Base-by-base conservation (phyloP, 2,329 filamentous ascomycete genomes). In the Claviceps pusilla region DNA sequence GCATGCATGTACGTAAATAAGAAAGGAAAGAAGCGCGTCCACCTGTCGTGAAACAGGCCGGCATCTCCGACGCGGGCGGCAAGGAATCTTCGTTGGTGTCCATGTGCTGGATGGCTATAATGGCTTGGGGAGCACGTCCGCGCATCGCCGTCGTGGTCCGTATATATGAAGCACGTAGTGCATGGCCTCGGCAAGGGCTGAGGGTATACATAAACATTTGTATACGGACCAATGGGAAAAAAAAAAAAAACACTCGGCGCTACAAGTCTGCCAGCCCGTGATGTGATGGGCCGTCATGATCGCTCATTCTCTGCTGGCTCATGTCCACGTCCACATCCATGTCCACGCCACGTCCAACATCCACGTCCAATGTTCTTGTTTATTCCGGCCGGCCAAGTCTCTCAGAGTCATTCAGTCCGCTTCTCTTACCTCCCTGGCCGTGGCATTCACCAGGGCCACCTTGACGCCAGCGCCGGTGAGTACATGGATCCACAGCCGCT, bases 401-500 rank as follows among this genome's bases (percentile, higher is more conserved):
- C 3, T 12, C 24, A 24, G 24, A 14, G 47, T 39, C 46, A 12
- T 12, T 51, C 28, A 73, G 55, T 67, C 68, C 59, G 72, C 63
- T 50, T 72, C 66, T 56, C 69, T 69, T 33, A 78, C 71, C 62
- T 80, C 74, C 58, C 68, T 75, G 43, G 78, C 78, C 42, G 79
- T 69, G 12, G 79, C 80, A 65, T 82, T 79, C 64, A 79, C 94
- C 59, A 97, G 73, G 62, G 95, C 90, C 33, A 97, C 91, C 60
- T 77, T 80, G 43, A 97, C 78, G 2, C 93, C 91, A 1, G 90
- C 89, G 1, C 85, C 84, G 7, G 83, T 85, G 53, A 98, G 76
- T 7, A 96, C 89, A 73, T 97, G 88, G 63, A 97, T 95, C 93
- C 93, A 98, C 60, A 98, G 76, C 61, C 93, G 76, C 72, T 98